Base-by-base conservation (phyloP, 192 early-diverging fungal species). In the Chytriomyces sp. region DNA sequence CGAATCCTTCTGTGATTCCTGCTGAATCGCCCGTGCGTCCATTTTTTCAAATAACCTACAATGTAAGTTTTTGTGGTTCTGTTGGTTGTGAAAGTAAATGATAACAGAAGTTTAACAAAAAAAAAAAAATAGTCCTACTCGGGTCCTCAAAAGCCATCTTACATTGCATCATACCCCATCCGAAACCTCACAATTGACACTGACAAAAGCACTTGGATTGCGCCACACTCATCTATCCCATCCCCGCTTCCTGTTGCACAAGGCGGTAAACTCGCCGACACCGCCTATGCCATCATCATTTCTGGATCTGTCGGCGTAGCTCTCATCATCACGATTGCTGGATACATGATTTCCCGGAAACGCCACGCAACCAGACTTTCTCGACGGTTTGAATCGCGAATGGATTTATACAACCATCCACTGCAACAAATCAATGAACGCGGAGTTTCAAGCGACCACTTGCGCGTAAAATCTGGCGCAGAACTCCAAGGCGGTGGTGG, bases 171-270 rank as follows among this genome's bases (percentile, higher is more conserved):
- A 35, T 35, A 35, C 28, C 28, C 1, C 28, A 35, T 35, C 28
- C 45, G 43, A 10, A 67, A 67, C 65, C 43, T 67, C 7, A 67
- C 35, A 8, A 67, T 67, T 16, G 65, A 67, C 44, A 10, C 45
- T 8, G 16, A 13, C 13, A 26, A 45, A 8, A 7, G 18, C 10
- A 16, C 43, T 23, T 67, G 65, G 65, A 46, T 67, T 23, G 26
- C 23, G 2, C 65, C 44, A 3, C 65, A 28, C 10, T 24, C 62
- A 24, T 20, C 62, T 28, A 63, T 24, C 23, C 16, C 62, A 4
- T 11, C 13, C 62, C 62, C 23, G 16, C 10, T 35, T 11, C 23
- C 13, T 59, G 13, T 20, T 18, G 53, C 53, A 59, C 13, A 13
- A 59, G 53, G 20, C 2, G 13, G 16, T 1, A 20, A 59, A 28